phyloP scores from a whole-genome alignment of 306 rosid genomes.

The Gleditsia sinensis region DNA sequence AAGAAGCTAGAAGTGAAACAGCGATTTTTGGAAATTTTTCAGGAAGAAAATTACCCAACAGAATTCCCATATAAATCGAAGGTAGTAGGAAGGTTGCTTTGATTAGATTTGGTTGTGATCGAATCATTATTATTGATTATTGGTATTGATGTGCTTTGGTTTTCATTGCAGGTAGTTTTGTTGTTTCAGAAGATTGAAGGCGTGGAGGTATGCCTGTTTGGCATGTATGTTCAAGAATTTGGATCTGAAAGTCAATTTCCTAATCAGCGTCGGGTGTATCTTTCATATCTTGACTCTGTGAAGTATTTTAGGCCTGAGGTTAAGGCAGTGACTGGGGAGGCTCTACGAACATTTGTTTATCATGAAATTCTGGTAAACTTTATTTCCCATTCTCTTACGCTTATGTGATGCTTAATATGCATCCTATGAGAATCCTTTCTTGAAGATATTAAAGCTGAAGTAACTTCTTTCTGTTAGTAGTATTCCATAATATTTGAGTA shows the following conservation, averaged over 20 bases:
- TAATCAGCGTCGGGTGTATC: constrained; percentile 92
- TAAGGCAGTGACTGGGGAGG: not conserved
- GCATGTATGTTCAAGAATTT: constrained; percentile 99
- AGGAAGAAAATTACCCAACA: constrained; percentile 89
- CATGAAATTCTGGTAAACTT: constrained; percentile 81
- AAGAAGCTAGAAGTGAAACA: constrained; percentile 96
- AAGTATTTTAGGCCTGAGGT: not conserved
- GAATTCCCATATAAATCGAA: constrained; percentile 97
- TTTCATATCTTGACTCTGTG: constrained; percentile 57
- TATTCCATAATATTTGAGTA: constrained; percentile 15
- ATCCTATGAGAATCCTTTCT: constrained; percentile 25
- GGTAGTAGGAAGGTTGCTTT: constrained; percentile 47
- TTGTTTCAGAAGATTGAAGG: constrained; percentile 96
- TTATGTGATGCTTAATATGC: not conserved
- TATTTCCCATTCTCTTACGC: not conserved
- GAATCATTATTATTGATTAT: not conserved
- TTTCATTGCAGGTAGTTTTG: constrained; percentile 64
- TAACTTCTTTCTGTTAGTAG: not conserved
- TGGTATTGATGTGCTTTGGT: constrained; percentile 9
- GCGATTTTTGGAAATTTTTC: constrained; percentile 89
- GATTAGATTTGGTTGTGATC: not conserved
- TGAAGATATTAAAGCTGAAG: constrained; percentile 25
- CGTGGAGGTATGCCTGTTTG: constrained; percentile 93
- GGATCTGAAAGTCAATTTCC: constrained; percentile 89
- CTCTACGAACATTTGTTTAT: not conserved